A percentile compares a stretch with the other conserved stretches of the same genome.
These are phyloP conservation scores for Pseudogymnoascus sp. DNA, from an alignment of 2,329 filamentous ascomycete species.

Conservation along the genomic window DNA sequence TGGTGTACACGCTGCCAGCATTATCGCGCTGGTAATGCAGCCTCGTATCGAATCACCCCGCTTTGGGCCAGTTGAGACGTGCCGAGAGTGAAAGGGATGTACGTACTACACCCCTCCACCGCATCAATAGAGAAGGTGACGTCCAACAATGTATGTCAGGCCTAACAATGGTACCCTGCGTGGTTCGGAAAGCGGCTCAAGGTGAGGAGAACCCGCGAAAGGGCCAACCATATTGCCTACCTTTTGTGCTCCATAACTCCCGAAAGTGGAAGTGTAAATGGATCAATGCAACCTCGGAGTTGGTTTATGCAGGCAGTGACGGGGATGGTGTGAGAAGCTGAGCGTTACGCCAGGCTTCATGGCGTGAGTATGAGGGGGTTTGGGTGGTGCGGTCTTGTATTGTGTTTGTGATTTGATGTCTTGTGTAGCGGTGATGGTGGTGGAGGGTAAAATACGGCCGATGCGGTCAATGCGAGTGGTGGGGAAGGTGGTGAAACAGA, in stretches of 20 bases:
- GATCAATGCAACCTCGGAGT: neutral
- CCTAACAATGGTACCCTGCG: neutral
- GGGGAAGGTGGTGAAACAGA: conserved; percentile 2
- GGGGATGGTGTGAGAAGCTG: neutral
- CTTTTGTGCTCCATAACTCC: neutral
- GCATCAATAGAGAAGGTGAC: neutral
- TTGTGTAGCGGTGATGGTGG: neutral
- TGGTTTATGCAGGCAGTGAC: neutral
- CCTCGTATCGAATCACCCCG: neutral
- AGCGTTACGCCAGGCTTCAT: neutral
- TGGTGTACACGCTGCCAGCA: neutral
- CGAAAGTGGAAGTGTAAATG: neutral
- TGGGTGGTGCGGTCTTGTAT: neutral
- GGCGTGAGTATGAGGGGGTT: neutral
- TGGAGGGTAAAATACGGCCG: neutral
- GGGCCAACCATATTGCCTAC: neutral
- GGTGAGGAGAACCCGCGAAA: neutral
- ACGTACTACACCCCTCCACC: neutral
- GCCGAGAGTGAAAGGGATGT: neutral
- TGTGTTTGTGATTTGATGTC: conserved; percentile 1
- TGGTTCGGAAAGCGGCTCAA: neutral
- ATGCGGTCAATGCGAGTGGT: conserved; percentile 1
- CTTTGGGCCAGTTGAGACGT: neutral
- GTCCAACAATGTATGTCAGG: neutral
- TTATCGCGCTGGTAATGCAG: neutral